These are phyloP conservation scores for Rhodomyrtus tomentosa DNA, from an alignment of 345 rosid species.

Conservation along the genomic window DNA sequence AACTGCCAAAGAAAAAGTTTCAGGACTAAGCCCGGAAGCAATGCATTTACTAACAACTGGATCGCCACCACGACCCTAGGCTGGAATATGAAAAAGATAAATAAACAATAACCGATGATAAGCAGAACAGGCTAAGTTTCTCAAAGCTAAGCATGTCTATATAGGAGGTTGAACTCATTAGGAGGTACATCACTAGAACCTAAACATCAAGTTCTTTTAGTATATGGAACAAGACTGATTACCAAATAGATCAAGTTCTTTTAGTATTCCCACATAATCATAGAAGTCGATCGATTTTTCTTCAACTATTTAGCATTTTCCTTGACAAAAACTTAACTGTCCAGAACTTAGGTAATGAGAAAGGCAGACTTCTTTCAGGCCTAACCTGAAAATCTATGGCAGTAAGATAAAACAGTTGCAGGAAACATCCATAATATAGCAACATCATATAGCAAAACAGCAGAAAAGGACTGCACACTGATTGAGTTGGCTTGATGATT, in stretches of 20 bases:
- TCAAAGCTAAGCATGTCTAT: not conserved
- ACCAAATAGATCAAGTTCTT: not conserved
- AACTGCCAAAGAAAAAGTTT: slow-evolving; percentile 64
- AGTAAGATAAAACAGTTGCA: not conserved
- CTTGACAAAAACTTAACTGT: not conserved
- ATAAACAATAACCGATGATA: not conserved
- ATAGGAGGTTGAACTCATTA: not conserved
- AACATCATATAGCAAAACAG: not conserved
- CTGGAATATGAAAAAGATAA: not conserved
- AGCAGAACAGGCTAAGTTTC: not conserved
- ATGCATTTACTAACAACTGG: slow-evolving; percentile 58
- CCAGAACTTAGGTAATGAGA: not conserved
- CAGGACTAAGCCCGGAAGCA: slow-evolving; percentile 56
- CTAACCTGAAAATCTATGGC: not conserved
- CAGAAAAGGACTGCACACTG: slow-evolving; percentile 16
- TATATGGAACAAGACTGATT: no score
- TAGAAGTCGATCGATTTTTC: not conserved
- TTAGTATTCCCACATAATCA: no score
- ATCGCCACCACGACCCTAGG: slow-evolving; percentile 35
- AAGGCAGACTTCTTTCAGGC: not conserved
- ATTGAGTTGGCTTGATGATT: slow-evolving; percentile 21
- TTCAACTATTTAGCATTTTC: not conserved
- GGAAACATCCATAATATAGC: not conserved
- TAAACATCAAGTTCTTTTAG: not conserved
- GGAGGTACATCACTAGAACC: not conserved